These are phyloP conservation scores for Rhypophila decipiens DNA, from an alignment of 495 filamentous ascomycete genomes.

Conservation along the genomic window DNA sequence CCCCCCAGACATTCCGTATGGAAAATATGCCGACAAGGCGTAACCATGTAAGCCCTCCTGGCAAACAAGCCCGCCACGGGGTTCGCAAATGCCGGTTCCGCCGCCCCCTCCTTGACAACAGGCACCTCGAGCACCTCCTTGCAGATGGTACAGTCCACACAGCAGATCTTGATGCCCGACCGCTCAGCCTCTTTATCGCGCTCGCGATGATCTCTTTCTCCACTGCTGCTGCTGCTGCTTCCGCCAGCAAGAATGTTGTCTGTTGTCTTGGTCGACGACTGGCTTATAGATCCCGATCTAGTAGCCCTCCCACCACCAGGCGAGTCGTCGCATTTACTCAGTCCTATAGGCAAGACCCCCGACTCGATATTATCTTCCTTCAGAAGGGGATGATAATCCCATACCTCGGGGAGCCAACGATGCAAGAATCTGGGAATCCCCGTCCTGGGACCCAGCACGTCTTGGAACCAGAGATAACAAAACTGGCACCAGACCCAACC, in stretches of 20 bases:
- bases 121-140: conserved; percentile 86
- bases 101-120: conserved; percentile 57
- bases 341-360: conserved; percentile 69
- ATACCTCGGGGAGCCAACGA: conserved; percentile 80
- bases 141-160: conserved; percentile 88
- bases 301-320: conserved; percentile 8
- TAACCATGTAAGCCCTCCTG: conserved; percentile 87
- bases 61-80: conserved; percentile 67
- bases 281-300: conserved; percentile 15
- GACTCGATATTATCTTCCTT: conserved; percentile 78
- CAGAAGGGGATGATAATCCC: conserved; percentile 90
- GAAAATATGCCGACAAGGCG: conserved; percentile 93
- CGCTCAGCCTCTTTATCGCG: conserved; percentile 26
- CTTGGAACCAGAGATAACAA: conserved; percentile 68
- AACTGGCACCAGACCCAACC: conserved; percentile 95
- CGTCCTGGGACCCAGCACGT: conserved; percentile 78
- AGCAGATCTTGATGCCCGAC: conserved; percentile 34
- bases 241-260: neutral
- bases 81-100: conserved; percentile 37
- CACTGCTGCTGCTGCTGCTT: neutral
- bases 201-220: conserved; percentile 17
- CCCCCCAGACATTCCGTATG: conserved; percentile 89
- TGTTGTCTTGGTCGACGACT: too few species aligned
- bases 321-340: conserved; percentile 34
- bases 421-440: conserved; percentile 47